phyloP scores from a whole-genome alignment of 2,329 filamentous ascomycete species.

The Fusarium sp. region DNA sequence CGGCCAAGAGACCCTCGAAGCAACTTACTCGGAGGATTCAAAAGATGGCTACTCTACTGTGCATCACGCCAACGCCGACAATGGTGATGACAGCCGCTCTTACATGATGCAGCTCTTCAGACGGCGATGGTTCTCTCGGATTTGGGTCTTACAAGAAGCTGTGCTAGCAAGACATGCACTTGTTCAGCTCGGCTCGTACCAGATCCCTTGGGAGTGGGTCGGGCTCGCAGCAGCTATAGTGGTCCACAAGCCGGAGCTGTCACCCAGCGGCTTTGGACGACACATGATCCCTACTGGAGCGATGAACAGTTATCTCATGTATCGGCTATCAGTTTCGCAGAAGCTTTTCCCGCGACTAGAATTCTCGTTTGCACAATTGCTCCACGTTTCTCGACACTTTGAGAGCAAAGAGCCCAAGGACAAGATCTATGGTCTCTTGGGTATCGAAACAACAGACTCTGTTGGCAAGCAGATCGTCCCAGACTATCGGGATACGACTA shows the following conservation, averaged over 20 bases:
- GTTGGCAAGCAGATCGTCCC: not conserved
- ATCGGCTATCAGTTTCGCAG: fast-evolving
- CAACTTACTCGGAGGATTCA: fast-evolving
- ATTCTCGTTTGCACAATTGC: not conserved
- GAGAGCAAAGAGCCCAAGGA: fast-evolving
- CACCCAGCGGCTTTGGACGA: fast-evolving
- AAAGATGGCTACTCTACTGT: not conserved
- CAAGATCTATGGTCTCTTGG: not conserved
- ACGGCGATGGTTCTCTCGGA: not conserved
- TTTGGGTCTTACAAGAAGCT: not conserved
- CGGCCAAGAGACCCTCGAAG: fast-evolving
- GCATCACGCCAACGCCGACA: fast-evolving
- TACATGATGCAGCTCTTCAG: not conserved
- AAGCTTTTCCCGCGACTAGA: fast-evolving
- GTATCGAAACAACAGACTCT: fast-evolving
- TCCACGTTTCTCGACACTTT: fast-evolving
- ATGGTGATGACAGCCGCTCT: fast-evolving
- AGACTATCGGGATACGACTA: not conserved
- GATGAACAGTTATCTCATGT: not conserved
- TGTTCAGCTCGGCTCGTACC: not conserved
- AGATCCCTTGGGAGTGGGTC: fast-evolving
- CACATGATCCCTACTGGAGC: not conserved
- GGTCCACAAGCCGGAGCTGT: fast-evolving
- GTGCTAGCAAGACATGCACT: fast-evolving
- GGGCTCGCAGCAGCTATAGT: not conserved